These are phyloP conservation scores for Scedosporium dehoogii DNA, from an alignment of 2,329 filamentous ascomycete species.

Conservation along the genomic window DNA sequence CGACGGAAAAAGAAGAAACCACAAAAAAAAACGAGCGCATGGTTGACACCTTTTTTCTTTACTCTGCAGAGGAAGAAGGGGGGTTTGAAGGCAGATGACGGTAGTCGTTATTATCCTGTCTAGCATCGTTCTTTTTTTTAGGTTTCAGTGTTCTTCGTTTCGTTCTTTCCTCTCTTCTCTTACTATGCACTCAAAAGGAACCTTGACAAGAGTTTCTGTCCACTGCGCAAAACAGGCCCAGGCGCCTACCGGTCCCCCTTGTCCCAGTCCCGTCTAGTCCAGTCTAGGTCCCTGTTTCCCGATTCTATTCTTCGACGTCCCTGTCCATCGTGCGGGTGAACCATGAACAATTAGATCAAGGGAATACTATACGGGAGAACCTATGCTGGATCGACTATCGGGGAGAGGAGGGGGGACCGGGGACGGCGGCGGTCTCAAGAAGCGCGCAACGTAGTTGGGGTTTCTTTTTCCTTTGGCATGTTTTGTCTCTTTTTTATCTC, in stretches of 20 bases:
- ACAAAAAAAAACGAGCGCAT: not conserved
- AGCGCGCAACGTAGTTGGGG: not conserved
- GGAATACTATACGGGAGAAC: not conserved
- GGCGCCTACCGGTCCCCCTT: not conserved
- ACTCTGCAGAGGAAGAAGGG: not conserved
- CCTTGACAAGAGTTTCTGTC: not conserved
- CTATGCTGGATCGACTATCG: not conserved
- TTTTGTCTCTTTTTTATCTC: not conserved
- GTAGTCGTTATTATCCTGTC: constrained; percentile 1
- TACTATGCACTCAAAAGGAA: constrained; percentile 2
- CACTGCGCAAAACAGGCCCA: not conserved
- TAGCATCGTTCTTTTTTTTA: not conserved
- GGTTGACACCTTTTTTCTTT: not conserved
- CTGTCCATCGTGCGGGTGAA: not conserved
- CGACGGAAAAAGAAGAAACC: not conserved
- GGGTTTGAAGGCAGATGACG: not conserved
- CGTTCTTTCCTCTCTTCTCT: constrained; percentile 6
- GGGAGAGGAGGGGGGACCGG: not conserved
- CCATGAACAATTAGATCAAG: constrained; percentile 1
- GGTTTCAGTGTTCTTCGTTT: constrained; percentile 8
- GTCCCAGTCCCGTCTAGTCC: not conserved
- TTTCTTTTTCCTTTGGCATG: not conserved
- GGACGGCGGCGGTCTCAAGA: not conserved
- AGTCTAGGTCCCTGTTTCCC: not conserved
- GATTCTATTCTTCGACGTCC: not conserved